These are phyloP conservation scores for Phoma herbarum DNA, from an alignment of 2,329 filamentous ascomycete species.

Conservation along the genomic window DNA sequence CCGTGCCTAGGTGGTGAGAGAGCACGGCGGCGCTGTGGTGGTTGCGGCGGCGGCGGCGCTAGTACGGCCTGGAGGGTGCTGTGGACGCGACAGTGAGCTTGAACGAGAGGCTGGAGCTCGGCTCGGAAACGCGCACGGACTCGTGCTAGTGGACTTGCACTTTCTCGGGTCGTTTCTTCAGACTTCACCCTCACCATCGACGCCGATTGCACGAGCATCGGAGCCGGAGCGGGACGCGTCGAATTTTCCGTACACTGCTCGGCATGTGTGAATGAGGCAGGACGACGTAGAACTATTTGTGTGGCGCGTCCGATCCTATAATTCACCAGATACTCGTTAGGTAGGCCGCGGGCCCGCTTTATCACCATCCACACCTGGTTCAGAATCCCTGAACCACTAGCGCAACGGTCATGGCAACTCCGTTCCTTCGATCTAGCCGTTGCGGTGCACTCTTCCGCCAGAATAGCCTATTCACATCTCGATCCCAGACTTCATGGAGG, in stretches of 20 bases:
- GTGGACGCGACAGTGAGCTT: constrained; percentile 9
- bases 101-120: constrained; percentile 10
- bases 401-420: constrained; percentile 12
- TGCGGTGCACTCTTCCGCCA: neutral
- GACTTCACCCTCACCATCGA: constrained; percentile 9
- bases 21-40: neutral
- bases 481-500: neutral
- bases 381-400: constrained; percentile 8
- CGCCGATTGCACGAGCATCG: neutral
- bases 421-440: constrained; percentile 4
- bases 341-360: constrained; percentile 9
- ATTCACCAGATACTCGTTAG: constrained; percentile 11
- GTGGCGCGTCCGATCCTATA: neutral
- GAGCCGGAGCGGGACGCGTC: neutral
- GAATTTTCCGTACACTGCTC: neutral
- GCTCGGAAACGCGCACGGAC: constrained; percentile 12
- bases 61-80: neutral
- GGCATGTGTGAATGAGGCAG: neutral
- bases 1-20: neutral
- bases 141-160: constrained; percentile 6
- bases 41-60: neutral
- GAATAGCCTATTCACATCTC: neutral
- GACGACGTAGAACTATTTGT: neutral
- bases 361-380: neutral
- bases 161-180: neutral